Evolutionary conservation across 2,329 filamentous ascomycete genomes (phyloP), one percentile per base, ranked within the genome.

Genomic region (Alternaria arbusti): DNA sequence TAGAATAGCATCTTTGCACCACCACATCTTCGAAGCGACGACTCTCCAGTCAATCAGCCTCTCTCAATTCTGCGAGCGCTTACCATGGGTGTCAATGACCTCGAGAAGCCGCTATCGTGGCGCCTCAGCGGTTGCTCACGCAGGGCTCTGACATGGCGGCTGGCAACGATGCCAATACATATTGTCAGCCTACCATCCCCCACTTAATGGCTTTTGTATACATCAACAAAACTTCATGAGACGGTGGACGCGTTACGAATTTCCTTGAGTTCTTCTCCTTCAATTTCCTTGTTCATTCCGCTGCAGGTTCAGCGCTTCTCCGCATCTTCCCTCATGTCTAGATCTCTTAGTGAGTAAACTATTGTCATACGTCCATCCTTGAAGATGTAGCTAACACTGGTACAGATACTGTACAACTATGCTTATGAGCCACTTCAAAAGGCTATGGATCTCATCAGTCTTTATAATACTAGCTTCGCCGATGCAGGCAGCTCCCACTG

Each of bases 401-500:
- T 64, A 56, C 68, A 78, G 74, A 67, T 71, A 63, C 61, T 77
- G 77, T 79, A 79, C 72, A 69, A 78, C 67, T 80, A 80, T 80
- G 78, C 72, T 76, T 74, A 65, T 78, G 69, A 74, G 77, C 73
- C 76, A 74, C 73, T 67, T 73, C 59, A 74, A 73, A 74, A 74
- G 74, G 73, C 72, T 78, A 75, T 79, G 74, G 73, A 74, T 77
- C 61, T 68, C 76, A 68, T 74, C 73, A 70, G 73, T 75, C 70
- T 70, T 76, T 55, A 55, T 79, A 74, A 76, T 77, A 63, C 66
- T 71, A 70, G 74, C 77, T 62, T 72, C 69, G 64, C 73, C 76
- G 44, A 71, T 75, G 50, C 64, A 68, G 54, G 66, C 73, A 62
- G 65, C 65, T 63, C 66, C 72, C 45, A 70, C 71, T 63, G 64